These are phyloP conservation scores for Kodamaea fukazawae DNA, from an alignment of 805 yeast species.

Conservation along the genomic window DNA sequence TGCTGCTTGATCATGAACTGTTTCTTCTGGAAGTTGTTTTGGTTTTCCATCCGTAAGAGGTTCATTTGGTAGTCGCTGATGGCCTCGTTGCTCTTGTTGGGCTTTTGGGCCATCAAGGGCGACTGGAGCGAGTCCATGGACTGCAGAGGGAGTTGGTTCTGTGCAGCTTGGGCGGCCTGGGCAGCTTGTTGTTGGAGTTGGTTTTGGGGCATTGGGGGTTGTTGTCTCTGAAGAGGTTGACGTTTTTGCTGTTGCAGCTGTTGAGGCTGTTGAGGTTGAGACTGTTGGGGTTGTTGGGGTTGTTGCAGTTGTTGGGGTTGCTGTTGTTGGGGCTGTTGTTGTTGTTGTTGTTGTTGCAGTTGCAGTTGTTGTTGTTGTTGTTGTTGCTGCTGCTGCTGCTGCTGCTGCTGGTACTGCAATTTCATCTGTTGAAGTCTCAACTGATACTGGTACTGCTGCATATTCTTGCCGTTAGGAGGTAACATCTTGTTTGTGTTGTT, in stretches of 20 bases:
- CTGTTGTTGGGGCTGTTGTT: constrained; percentile 3
- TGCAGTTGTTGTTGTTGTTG: constrained; percentile 5
- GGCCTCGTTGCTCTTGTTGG: constrained; percentile 12
- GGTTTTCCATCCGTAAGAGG: constrained; percentile 14
- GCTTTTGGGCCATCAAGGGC: neutral
- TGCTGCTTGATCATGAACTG: constrained; percentile 16
- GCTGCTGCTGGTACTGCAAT: constrained; percentile 15
- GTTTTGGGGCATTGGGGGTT: constrained; percentile 5
- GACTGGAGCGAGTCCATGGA: neutral
- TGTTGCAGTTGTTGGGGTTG: constrained; percentile 4
- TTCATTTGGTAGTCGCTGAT: constrained; percentile 23
- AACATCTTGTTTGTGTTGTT: constrained; percentile 8
- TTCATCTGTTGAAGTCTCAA: constrained; percentile 17
- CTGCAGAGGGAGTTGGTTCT: neutral
- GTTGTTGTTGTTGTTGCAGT: constrained; percentile 5
- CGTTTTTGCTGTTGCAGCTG: constrained; percentile 7
- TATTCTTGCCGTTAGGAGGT: constrained; percentile 10
- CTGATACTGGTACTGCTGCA: constrained; percentile 16
- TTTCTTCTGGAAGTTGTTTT: constrained; percentile 16
- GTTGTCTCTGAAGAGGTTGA: constrained; percentile 6
- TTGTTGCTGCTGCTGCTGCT: constrained; percentile 2
- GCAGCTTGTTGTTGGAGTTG: constrained; percentile 1
- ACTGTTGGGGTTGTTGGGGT: neutral
- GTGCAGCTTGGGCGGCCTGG: neutral
- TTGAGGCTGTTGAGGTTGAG: constrained; percentile 1